These are phyloP conservation scores for Coniochaeta sp. DNA, from an alignment of 2,329 filamentous ascomycete species.

Conservation along the genomic window DNA sequence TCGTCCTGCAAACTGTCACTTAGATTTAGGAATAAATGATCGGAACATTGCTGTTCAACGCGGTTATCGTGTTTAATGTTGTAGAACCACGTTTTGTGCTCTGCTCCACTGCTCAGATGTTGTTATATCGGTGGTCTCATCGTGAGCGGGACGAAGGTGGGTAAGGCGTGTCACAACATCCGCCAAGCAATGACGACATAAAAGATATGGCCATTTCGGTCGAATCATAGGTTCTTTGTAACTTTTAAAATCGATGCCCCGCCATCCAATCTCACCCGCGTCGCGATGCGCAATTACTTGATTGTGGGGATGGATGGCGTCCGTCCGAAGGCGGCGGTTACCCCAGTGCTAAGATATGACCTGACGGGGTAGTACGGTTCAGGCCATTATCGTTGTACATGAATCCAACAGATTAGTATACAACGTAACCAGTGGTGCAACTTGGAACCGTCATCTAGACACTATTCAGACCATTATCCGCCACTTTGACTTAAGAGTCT, in stretches of 20 bases:
- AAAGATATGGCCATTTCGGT: neutral
- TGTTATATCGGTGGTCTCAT: too few relatives aligned
- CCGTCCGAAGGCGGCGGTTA: neutral
- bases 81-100: too few relatives aligned
- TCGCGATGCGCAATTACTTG: neutral
- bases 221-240: neutral
- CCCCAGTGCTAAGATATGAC: too few relatives aligned
- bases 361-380: too few relatives aligned
- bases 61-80: too few relatives aligned
- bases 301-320: neutral
- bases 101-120: too few relatives aligned
- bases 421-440: neutral
- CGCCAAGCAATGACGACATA: slow-evolving; percentile 3
- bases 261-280: neutral
- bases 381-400: too few relatives aligned
- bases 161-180: neutral
- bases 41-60: too few relatives aligned
- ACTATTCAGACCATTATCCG: too few relatives aligned
- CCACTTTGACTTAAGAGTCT: neutral
- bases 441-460: neutral
- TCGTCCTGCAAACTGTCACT: too few relatives aligned
- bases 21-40: too few relatives aligned
- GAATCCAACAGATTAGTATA: neutral
- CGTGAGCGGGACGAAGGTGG: neutral
- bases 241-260: neutral